Evolutionary conservation across 2,329 filamentous ascomycete species (phyloP), one percentile per base, ranked within the genome.

Genomic region (Diaporthe longicolla): DNA sequence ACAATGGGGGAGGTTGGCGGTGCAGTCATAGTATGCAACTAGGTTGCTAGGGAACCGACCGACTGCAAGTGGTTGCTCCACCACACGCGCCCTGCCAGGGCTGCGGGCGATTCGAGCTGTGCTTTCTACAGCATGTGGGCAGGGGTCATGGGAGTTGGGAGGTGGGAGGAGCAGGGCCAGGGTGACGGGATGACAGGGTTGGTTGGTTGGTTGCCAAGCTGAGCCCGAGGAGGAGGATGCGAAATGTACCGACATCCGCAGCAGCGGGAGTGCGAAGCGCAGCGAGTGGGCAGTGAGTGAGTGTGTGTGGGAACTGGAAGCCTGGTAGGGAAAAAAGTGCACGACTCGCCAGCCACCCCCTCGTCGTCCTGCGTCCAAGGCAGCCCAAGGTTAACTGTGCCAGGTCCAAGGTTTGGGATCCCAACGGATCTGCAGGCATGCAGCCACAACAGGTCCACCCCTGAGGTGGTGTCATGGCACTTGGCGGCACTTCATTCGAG

Each of bases 401-500:
- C 55, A 59, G 32, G 55, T 29, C 59, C 59, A 63, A 68, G 63
- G 32, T 40, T 54, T 13, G 63, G 63, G 63, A 68, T 68, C 63
- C 63, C 63, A 68, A 68, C 32, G 48, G 61, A 68, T 68, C 63
- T 48, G 63, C 63, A 29, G 29, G 63, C 48, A 13, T 37, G 61
- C 61, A 54, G 63, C 63, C 48, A 50, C 32, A 17, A 19, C 13
- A 13, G 29, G n/a, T 11, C 63, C 63, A 68, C 63, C 63, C 63
- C 45, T 68, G 63, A 68, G 63, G 63, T 68, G 32, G 63, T 68
- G 63, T 37, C 63, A 54, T 54, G 63, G 63, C 63, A 66, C 63
- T 66, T 66, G 63, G 63, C 63, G 63, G 63, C 63, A 68, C 63
- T 40, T 68, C 63, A 68, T 68, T 68, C 63, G 63, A 54, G 48